Base-by-base conservation (phyloP, 78 protist species). In the Capsaspora owczarzaki region DNA sequence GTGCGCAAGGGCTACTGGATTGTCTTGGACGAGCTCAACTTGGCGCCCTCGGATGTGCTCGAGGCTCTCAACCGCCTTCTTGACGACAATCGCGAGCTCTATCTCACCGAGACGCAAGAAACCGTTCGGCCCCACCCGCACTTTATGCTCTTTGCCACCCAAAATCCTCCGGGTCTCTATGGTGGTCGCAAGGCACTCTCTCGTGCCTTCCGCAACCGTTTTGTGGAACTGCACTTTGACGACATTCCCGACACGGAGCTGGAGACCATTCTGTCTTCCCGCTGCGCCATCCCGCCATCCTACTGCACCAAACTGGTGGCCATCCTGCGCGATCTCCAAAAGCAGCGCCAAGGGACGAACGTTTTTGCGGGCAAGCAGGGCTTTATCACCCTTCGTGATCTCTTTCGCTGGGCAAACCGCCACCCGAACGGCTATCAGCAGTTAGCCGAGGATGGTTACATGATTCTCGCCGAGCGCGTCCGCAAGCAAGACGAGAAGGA, bases 91-190 rank as follows among this genome's bases (percentile, higher is more conserved):
- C 84, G 99, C 40, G 99, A 99, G 78, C 89, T 99, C 22, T 89
- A 82, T 79, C 88, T 99, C 46, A 95, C 99, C 33, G 99, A 98
- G 80, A 97, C 99, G 40, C 93, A 90, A 80, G 96, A 94, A 60
- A 43, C 78, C 41, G 78, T 98, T 23, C 42, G 53, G 38, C 97
- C 99, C n/a, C 99, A 96, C 85, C 96, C 97, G 29, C 63, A 86
- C 83, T 99, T 99, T 85, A 61, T 82, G 91, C 90, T 99, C 47
- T 99, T 99, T 63, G 99, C 99, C 2, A 99, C 99, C 8, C 99
- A 99, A 85, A 99, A 99, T 87, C 99, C 99, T 5, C 92, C 99
- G 2, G 99, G 99, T 2, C 70, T 88, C 33, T 99, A 99, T 89
- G 99, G 99, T 29, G 99, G 99, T 23, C 86, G 99, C 10, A 99